Conservation (phyloP, 106 monocot genomes). For the Acanthochlamys bracteata region DNA sequence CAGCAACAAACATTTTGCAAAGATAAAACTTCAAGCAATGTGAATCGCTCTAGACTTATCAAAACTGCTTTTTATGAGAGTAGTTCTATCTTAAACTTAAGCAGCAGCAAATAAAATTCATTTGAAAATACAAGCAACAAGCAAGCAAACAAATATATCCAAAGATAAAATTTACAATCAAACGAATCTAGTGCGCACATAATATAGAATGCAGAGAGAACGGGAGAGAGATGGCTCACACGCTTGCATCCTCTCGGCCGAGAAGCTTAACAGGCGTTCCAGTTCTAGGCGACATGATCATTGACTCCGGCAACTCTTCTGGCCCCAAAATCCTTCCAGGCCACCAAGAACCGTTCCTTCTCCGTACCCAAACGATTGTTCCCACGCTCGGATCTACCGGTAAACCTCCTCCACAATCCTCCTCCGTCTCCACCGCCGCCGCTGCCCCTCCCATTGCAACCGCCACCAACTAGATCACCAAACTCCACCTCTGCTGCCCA, state of each 20-base stretch:
- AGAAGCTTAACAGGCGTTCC: conserved; percentile 95
- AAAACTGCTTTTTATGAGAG: too few relatives aligned
- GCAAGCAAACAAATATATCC: too few relatives aligned
- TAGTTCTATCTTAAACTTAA: too few relatives aligned
- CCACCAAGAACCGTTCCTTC: conserved; percentile 97
- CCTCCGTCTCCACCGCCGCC: conserved; percentile 1
- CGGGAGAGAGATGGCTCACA: conserved; percentile 49
- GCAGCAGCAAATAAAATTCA: too few relatives aligned
- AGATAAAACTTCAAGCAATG: too few relatives aligned
- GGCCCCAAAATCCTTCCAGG: conserved; percentile 86
- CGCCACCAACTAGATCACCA: not conserved
- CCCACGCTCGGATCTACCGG: conserved; percentile 38
- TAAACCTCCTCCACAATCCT: conserved; percentile 26
- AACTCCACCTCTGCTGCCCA: not conserved
- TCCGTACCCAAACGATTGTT: conserved; percentile 86
- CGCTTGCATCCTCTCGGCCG: conserved; percentile 92
- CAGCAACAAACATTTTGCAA: too few relatives aligned
- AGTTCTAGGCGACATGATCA: conserved; percentile 89
- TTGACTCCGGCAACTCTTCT: conserved; percentile 78
- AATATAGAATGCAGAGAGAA: not conserved
- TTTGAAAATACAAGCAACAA: too few relatives aligned
- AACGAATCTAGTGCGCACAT: too few relatives aligned
- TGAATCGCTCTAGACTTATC: too few relatives aligned
- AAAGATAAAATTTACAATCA: too few relatives aligned
- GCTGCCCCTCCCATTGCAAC: not conserved